Conservation (phyloP, 352 stramenopile genomes). For the Pythium myriotylum region DNA sequence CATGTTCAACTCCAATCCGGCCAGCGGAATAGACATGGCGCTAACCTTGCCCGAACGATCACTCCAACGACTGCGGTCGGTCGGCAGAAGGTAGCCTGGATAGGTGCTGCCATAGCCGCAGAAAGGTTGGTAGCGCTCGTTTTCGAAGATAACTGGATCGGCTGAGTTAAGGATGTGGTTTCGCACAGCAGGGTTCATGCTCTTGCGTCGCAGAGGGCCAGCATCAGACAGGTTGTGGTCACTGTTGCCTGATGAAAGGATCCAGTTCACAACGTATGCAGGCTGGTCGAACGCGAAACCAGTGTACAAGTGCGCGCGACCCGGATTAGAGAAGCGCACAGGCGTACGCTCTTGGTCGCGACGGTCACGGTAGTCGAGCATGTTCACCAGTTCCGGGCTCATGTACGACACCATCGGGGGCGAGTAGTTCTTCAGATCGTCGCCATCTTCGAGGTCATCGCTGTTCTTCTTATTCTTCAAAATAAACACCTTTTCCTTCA, state of each 20-base stretch:
- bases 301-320: conserved; percentile 62
- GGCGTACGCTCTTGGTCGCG: conserved; percentile 61
- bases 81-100: conserved; percentile 77
- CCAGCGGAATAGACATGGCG: conserved; percentile 69
- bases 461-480: conserved; percentile 2
- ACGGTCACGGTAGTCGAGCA: conserved; percentile 82
- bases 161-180: conserved; percentile 67
- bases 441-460: conserved; percentile 14
- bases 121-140: conserved; percentile 87
- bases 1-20: conserved; percentile 68
- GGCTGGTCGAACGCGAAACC: conserved; percentile 86
- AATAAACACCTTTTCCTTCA: conserved; percentile 48
- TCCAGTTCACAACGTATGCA: conserved; percentile 77
- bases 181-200: conserved; percentile 64
- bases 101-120: conserved; percentile 83
- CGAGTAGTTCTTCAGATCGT: conserved; percentile 54
- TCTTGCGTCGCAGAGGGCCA: conserved; percentile 47
- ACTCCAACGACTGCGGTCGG: conserved; percentile 83
- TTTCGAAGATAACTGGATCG: conserved; percentile 85
- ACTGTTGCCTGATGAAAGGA: conserved; percentile 39
- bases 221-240: conserved; percentile 24
- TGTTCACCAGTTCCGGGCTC: conserved; percentile 59
- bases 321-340: conserved; percentile 40
- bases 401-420: conserved; percentile 62
- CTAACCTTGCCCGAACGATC: conserved; percentile 77